These are phyloP conservation scores for Perilla frutescens DNA, from an alignment of 257 asterid genomes.

Conservation along the genomic window DNA sequence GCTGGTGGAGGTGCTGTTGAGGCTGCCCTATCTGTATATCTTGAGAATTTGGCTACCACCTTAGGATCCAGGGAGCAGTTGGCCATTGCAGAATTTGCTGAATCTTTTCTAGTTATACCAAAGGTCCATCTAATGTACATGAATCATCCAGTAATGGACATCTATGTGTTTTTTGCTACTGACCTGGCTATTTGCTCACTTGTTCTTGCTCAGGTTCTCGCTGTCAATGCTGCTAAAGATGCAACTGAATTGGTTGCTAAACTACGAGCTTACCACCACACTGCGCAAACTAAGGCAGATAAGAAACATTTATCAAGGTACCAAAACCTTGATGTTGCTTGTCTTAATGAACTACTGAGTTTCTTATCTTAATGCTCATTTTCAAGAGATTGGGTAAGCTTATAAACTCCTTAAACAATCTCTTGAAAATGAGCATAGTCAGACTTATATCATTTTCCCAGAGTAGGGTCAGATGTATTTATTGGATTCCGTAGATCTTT, in stretches of 20 bases:
- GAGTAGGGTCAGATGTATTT: neutral
- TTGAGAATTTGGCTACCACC: constrained; percentile 90
- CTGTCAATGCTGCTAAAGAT: constrained; percentile 99
- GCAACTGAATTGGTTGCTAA: constrained; percentile 94
- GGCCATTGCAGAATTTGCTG: constrained; percentile 98
- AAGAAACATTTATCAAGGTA: constrained; percentile 94
- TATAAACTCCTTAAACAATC: neutral
- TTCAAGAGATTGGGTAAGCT: neutral
- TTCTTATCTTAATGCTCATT: too few species aligned
- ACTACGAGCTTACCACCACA: constrained; percentile 87
- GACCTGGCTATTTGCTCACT: constrained; percentile 13
- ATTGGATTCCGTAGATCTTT: neutral
- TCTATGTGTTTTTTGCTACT: constrained; percentile 1
- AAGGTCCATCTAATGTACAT: constrained; percentile 56
- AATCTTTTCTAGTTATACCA: constrained; percentile 83
- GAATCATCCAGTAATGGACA: neutral
- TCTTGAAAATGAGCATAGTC: neutral
- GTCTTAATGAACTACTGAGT: too few species aligned
- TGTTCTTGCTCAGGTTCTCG: constrained; percentile 72
- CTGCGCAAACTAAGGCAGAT: constrained; percentile 95
- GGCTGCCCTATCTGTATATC: constrained; percentile 89
- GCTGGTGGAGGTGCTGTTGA: constrained; percentile 99
- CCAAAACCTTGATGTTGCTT: neutral
- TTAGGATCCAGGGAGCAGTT: constrained; percentile 97
- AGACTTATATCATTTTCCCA: neutral